Evolutionary conservation across 352 stramenopile genomes (phyloP), one percentile per base, ranked within the genome.

Genomic region (Phytophthora crassamura): DNA sequence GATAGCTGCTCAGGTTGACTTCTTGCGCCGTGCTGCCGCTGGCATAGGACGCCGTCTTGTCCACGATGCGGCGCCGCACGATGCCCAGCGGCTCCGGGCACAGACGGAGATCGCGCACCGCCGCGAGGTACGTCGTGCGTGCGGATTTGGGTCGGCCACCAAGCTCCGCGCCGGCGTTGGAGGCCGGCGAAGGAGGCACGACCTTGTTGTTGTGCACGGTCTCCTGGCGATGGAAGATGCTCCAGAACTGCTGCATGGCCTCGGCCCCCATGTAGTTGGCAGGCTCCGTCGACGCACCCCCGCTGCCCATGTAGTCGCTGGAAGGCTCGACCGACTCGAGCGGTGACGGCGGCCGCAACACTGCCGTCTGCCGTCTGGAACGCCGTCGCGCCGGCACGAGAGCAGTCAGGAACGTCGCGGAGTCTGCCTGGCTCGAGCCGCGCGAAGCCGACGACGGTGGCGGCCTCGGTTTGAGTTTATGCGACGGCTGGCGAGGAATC

Each of bases 181-280:
- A 55, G 1, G 62, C 46, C 7, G 47, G 56, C 1, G 39, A 7
- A 1, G 48, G 18, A 46, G 52, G 30, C 16, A 69, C 56, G 3
- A 45, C n/a, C 56, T 75, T 75, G 66, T 88, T 78, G 64, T 88
- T 86, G 57, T 77, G 74, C 30, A 88, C 70, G 0, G 63, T 72
- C 46, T 91, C 81, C 45, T 94, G 78, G 3, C 76, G 79, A 32
- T 91, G 85, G 54, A 94, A 94, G 43, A 90, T 78, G 28, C 54
- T 59, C 83, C 85, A 94, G 65, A 92, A 92, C 22, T 72, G 63
- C 11, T 80, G 63, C 54, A 94, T 73, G 4, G 83, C 83, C 5
- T 86, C 72, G 16, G 22, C 14, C 18, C 83, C 85, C 42, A 90
- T 78, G 74, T 94, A 91, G 54, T 90, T 91, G 41, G 68, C 59